phyloP scores from a whole-genome alignment of 2,329 filamentous ascomycete genomes.

The Calonectria pauciramosa region DNA sequence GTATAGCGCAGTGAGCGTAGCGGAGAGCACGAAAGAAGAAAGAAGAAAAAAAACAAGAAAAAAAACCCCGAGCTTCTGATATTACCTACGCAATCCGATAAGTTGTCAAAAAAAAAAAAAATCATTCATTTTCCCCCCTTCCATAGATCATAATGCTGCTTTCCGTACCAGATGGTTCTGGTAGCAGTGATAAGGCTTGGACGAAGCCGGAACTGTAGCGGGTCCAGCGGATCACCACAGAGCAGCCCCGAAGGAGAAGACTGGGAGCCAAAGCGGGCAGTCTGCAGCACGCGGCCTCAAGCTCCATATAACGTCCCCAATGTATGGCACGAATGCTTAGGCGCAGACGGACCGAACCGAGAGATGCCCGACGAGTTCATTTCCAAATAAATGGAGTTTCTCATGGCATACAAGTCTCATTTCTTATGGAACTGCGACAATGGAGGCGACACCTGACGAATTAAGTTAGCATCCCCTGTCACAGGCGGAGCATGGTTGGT shows the following conservation, averaged over 20 bases:
- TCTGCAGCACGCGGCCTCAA: not conserved
- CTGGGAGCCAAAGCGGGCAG: not conserved
- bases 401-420: not conserved
- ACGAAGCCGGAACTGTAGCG: not conserved
- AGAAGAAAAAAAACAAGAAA: not conserved
- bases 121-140: not conserved
- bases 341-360: constrained; percentile 13
- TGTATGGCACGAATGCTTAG: not conserved
- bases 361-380: not conserved
- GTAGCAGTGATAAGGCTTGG: not conserved
- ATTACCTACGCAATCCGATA: not conserved
- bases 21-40: not conserved
- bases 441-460: constrained; percentile 6
- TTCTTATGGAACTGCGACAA: not conserved
- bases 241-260: not conserved
- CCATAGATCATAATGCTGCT: not conserved
- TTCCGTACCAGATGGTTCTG: not conserved
- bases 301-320: not conserved
- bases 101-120: no score
- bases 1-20: not conserved
- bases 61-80: not conserved
- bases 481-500: constrained; percentile 13
- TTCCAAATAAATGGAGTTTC: not conserved
- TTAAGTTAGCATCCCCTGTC: constrained; percentile 19
- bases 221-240: not conserved